Evolutionary conservation across 148 eudicot genomes (phyloP).

Genomic region (Agrostemma githago): DNA sequence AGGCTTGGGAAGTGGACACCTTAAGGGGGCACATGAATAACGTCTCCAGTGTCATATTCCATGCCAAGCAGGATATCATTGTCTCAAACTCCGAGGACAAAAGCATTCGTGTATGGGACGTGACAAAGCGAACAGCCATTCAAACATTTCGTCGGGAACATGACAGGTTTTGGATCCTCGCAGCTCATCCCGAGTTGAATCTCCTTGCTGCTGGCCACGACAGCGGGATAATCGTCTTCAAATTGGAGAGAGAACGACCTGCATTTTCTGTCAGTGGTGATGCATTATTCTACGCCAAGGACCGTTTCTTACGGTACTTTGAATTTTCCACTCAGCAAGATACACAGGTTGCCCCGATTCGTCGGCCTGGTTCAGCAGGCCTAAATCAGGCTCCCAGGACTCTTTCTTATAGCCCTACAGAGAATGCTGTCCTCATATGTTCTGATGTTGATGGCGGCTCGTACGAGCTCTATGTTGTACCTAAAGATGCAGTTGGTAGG

Average conservation of each 20-base stretch:
- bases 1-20: slow-evolving; percentile 95
- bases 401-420: slow-evolving; percentile 84
- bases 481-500: slow-evolving; percentile 59
- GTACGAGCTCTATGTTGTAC: slow-evolving; percentile 69
- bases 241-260: slow-evolving; percentile 89
- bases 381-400: slow-evolving; percentile 77
- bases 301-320: slow-evolving; percentile 67
- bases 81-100: slow-evolving; percentile 92
- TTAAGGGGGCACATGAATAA: slow-evolving; percentile 88
- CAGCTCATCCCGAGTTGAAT: slow-evolving; percentile 84
- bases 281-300: slow-evolving; percentile 70
- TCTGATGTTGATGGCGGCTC: slow-evolving; percentile 82
- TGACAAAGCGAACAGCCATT: slow-evolving; percentile 69
- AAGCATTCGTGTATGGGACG: slow-evolving; percentile 93
- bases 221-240: slow-evolving; percentile 82
- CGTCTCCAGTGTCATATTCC: slow-evolving; percentile 86
- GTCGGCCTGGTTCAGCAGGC: slow-evolving; percentile 70
- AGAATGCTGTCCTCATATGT: slow-evolving; percentile 70
- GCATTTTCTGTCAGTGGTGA: slow-evolving; percentile 91
- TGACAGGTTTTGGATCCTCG: slow-evolving; percentile 83
- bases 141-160: slow-evolving; percentile 87
- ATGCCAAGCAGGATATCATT: slow-evolving; percentile 85
- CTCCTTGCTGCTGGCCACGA: slow-evolving; percentile 86
- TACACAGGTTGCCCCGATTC: slow-evolving; percentile 67
- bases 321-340: slow-evolving; percentile 78